These are phyloP conservation scores for Cyberlindnera bimundalis DNA, from an alignment of 805 yeast genomes.

Conservation along the genomic window DNA sequence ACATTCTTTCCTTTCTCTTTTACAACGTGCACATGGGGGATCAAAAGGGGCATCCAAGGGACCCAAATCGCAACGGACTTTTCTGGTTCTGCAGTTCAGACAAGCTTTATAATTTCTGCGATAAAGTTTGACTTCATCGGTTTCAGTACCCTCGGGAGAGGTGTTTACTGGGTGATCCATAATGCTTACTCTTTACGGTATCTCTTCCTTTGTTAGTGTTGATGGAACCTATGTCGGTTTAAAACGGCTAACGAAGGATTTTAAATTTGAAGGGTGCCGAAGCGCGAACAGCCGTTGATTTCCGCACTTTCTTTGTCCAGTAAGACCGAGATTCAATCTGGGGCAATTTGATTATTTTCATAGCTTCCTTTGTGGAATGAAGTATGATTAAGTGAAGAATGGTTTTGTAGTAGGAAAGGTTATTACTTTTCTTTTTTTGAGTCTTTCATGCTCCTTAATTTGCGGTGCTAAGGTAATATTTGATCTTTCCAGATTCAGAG, in stretches of 20 bases:
- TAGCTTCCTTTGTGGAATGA: no score
- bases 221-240: constrained; percentile 4
- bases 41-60: constrained; percentile 61
- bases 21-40: constrained; percentile 85
- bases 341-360: no score
- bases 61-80: constrained; percentile 85
- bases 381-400: no score
- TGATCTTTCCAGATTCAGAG: no score
- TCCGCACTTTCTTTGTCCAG: no score
- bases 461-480: no score
- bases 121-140: constrained; percentile 15
- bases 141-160: background rate
- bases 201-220: background rate
- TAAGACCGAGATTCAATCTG: no score
- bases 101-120: constrained; percentile 66
- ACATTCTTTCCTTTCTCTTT: constrained; percentile 79
- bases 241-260: constrained; percentile 4
- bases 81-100: constrained; percentile 76
- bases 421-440: no score
- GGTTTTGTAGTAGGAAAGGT: no score
- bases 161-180: background rate
- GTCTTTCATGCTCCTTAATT: no score
- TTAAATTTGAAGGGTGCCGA: background rate
- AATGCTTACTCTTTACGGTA: background rate
- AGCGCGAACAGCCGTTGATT: constrained; percentile 4